A percentile compares a stretch with the other conserved stretches of the same genome.
These are phyloP conservation scores for Lactarius indigo DNA, from an alignment of 768 basidiomycete genomes.

Conservation along the genomic window DNA sequence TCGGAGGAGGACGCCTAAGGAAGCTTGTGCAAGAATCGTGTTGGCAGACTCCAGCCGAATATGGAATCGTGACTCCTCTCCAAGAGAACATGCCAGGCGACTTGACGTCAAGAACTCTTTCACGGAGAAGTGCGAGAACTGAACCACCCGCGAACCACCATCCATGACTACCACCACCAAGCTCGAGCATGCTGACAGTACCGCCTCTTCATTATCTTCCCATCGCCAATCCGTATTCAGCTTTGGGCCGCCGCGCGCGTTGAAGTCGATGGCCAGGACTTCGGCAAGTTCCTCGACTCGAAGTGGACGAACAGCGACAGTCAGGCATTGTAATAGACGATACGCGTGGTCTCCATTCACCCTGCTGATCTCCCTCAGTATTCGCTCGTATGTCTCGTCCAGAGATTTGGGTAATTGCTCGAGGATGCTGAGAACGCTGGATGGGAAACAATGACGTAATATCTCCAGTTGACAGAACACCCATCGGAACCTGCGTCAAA, in stretches of 20 bases:
- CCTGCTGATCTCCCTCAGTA: background rate
- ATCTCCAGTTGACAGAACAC: background rate
- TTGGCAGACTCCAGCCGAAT: background rate
- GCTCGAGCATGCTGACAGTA: background rate
- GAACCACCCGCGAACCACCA: background rate
- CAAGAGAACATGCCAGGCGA: background rate
- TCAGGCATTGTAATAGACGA: background rate
- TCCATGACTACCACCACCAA: background rate
- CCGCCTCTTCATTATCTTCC: background rate
- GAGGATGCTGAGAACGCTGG: background rate
- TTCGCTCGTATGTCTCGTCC: background rate
- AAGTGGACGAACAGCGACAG: background rate
- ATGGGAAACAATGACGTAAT: background rate
- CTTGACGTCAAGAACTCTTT: background rate
- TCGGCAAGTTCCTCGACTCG: background rate
- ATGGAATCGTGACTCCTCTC: background rate
- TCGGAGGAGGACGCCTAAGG: background rate
- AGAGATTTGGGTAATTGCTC: background rate
- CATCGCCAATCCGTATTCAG: background rate
- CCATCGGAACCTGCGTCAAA: background rate
- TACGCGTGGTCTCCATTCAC: background rate
- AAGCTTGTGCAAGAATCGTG: background rate
- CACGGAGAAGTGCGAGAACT: too few species aligned
- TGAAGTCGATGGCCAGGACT: background rate
- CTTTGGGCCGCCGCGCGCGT: background rate